A percentile compares a stretch with the other conserved stretches of the same genome.
Evolutionary conservation across 192 early-diverging fungal species (phyloP).

Genomic region (Backusella macrospora): DNA sequence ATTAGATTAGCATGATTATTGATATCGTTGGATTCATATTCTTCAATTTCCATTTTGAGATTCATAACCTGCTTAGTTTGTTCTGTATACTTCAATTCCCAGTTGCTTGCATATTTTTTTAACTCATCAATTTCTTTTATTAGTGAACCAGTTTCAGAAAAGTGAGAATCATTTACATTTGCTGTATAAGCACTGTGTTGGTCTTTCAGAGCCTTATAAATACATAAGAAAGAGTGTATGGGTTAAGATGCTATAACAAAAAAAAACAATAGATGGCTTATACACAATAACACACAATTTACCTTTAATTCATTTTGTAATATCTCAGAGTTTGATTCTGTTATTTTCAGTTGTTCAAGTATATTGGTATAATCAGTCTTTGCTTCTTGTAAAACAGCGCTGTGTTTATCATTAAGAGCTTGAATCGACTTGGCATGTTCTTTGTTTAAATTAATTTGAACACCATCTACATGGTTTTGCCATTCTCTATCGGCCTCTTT

Average conservation of each 20-base stretch:
- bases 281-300: neutral
- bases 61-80: neutral
- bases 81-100: neutral
- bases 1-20: neutral
- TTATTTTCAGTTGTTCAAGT: neutral
- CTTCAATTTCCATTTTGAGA: slow-evolving; percentile 5
- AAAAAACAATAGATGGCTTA: neutral
- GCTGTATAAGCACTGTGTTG: neutral
- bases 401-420: neutral
- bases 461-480: neutral
- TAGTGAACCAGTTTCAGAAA: neutral
- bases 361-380: neutral
- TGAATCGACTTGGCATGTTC: slow-evolving; percentile 9
- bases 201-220: neutral
- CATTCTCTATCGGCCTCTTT: slow-evolving; percentile 5
- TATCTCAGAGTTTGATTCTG: neutral
- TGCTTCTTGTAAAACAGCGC: neutral
- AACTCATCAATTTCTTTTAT: neutral
- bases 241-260: neutral
- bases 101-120: neutral
- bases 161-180: neutral
- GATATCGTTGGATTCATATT: slow-evolving; percentile 5
- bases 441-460: neutral
- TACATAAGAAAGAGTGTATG: neutral
- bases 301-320: neutral